Percentiles rank a stretch among this genome's conserved stretches.
Conservation (phyloP, 306 rosid species). For the Styphnolobium japonicum region DNA sequence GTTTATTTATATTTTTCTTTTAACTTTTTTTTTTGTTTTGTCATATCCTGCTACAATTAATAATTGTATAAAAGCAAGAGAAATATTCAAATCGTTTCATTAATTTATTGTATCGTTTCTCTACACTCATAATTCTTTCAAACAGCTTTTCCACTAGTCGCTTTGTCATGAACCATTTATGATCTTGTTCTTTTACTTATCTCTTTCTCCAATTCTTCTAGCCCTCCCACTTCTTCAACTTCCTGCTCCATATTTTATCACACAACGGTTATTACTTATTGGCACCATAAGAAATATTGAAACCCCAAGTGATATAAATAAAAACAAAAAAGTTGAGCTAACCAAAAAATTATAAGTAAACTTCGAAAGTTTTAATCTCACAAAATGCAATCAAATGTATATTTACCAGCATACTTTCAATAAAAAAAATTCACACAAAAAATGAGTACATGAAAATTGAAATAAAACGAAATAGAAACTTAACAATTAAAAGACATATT, state of each 20-base stretch:
- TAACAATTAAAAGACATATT: neutral
- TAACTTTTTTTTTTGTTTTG: neutral
- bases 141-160: neutral
- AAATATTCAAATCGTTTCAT: neutral
- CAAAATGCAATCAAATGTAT: neutral
- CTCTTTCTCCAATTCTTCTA: constrained; percentile 84
- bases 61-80: neutral
- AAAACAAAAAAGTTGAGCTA: neutral
- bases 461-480: neutral
- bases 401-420: neutral
- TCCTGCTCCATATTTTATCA: constrained; percentile 55
- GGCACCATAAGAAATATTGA: neutral
- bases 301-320: neutral
- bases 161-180: constrained; percentile 18
- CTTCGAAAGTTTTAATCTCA: neutral
- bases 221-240: constrained; percentile 85
- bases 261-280: neutral
- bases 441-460: neutral
- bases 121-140: constrained; percentile 10
- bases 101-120: constrained; percentile 13
- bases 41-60: neutral
- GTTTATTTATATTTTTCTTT: neutral
- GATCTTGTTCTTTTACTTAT: constrained; percentile 59
- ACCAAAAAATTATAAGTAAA: neutral
- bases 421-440: neutral